Conservation (phyloP, 1,139 yeast genomes). For the Blastobotrys arbuscula region DNA sequence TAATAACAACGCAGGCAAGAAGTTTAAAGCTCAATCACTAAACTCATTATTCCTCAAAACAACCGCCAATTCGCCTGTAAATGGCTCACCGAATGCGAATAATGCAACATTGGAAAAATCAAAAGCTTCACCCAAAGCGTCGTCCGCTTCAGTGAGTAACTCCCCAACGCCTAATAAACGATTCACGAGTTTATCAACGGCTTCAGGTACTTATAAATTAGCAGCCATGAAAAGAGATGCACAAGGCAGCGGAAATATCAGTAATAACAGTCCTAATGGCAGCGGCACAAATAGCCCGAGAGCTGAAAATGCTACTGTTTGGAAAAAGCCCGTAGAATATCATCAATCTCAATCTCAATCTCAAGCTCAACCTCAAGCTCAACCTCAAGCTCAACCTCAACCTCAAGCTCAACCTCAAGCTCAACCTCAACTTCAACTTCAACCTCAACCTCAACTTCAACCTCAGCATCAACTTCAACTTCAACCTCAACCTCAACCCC, state of each 20-base stretch:
- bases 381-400: slow-evolving; percentile 4
- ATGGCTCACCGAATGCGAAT: background rate
- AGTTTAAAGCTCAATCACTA: slow-evolving; percentile 37
- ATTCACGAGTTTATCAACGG: slow-evolving; percentile 28
- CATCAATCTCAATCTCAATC: slow-evolving; percentile 7
- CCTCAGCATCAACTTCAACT: too few relatives aligned
- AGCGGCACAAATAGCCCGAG: slow-evolving; percentile 24
- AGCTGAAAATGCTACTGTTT: slow-evolving; percentile 25
- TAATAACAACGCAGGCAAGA: slow-evolving; percentile 19
- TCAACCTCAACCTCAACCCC: slow-evolving; percentile 7
- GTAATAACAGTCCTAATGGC: slow-evolving; percentile 12
- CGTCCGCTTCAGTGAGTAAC: slow-evolving; percentile 3
- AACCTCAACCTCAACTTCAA: slow-evolving; percentile 1
- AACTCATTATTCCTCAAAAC: slow-evolving; percentile 31
- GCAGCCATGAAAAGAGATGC: slow-evolving; percentile 31
- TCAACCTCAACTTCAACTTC: background rate
- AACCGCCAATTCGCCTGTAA: slow-evolving; percentile 1
- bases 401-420: slow-evolving; percentile 8
- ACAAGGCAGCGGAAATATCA: slow-evolving; percentile 10
- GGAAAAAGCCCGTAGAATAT: slow-evolving; percentile 25
- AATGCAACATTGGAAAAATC: background rate
- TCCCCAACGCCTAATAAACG: slow-evolving; percentile 21
- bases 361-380: background rate
- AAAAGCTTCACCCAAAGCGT: slow-evolving; percentile 6
- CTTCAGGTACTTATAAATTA: slow-evolving; percentile 34